Evolutionary conservation across 345 rosid species (phyloP).

Genomic region (Corchorus olitorius): DNA sequence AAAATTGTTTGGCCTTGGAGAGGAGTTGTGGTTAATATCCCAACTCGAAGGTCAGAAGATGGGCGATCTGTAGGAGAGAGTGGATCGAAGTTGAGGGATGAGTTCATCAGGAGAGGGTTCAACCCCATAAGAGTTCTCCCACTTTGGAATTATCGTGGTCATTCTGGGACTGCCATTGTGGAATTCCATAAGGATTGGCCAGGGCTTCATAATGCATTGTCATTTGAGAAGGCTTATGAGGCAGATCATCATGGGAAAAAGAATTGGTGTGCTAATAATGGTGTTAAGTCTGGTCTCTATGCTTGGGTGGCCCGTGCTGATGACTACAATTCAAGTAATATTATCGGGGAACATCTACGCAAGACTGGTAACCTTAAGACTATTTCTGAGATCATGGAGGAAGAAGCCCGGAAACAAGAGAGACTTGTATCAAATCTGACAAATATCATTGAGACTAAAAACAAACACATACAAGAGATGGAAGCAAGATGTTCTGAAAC

Average conservation of each 20-base stretch:
- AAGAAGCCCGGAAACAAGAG: slow-evolving; percentile 84
- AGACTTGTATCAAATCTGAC: slow-evolving; percentile 64
- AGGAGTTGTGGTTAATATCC: slow-evolving; percentile 83
- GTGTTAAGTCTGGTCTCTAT: slow-evolving; percentile 58
- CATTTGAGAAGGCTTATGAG: slow-evolving; percentile 85
- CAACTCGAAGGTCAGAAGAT: slow-evolving; percentile 59
- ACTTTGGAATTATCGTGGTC: slow-evolving; percentile 82
- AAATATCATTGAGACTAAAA: slow-evolving; percentile 52
- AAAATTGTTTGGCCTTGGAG: slow-evolving; percentile 86
- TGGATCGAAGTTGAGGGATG: slow-evolving; percentile 87
- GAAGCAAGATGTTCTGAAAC: slow-evolving; percentile 59
- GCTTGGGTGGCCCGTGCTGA: slow-evolving; percentile 95
- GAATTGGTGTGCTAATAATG: slow-evolving; percentile 55
- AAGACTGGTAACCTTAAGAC: slow-evolving; percentile 80
- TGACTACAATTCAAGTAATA: slow-evolving; percentile 64
- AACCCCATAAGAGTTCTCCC: slow-evolving; percentile 85
- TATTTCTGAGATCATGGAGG: slow-evolving; percentile 72
- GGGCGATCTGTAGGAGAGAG: slow-evolving; percentile 77
- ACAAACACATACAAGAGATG: slow-evolving; percentile 56
- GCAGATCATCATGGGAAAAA: slow-evolving; percentile 78
- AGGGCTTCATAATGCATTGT: slow-evolving; percentile 85
- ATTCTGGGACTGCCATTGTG: slow-evolving; percentile 82
- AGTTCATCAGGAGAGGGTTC: slow-evolving; percentile 70
- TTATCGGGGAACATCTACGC: slow-evolving; percentile 73
- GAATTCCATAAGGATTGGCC: slow-evolving; percentile 94